Conservation (phyloP, 345 rosid species). For the Eucalyptus regnans region DNA sequence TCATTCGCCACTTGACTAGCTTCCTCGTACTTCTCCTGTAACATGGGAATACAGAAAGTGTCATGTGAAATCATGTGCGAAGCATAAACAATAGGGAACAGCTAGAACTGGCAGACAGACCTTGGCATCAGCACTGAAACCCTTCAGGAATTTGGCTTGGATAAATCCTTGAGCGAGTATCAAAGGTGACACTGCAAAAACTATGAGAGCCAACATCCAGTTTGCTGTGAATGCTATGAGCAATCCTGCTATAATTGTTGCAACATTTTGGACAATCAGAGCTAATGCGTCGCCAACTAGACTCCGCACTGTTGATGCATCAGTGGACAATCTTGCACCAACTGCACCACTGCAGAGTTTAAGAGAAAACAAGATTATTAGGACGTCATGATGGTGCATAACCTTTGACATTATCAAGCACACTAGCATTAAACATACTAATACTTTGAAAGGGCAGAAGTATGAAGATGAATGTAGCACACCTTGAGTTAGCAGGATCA, state of each 20-base stretch:
- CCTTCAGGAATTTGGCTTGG: constrained; percentile 28
- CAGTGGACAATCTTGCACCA: constrained; percentile 55
- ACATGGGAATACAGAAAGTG: background rate
- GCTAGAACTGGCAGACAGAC: background rate
- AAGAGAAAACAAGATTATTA: background rate
- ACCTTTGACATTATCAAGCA: background rate
- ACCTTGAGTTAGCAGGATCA: constrained; percentile 68
- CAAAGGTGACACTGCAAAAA: constrained; percentile 32
- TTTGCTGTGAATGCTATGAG: constrained; percentile 44
- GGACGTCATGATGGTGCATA: background rate
- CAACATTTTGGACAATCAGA: constrained; percentile 31
- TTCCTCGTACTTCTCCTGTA: constrained; percentile 54
- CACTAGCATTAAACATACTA: background rate
- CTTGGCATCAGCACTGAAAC: constrained; percentile 52
- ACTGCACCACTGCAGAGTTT: constrained; percentile 38
- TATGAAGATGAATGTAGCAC: background rate
- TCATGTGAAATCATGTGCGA: background rate
- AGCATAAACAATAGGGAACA: background rate
- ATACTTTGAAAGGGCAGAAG: background rate
- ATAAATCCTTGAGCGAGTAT: constrained; percentile 24
- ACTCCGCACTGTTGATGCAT: constrained; percentile 39
- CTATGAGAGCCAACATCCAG: constrained; percentile 39
- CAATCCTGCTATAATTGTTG: constrained; percentile 33
- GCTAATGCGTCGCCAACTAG: constrained; percentile 52
- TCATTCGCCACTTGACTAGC: constrained; percentile 68